These are phyloP conservation scores for Yueomyces sp. DNA, from an alignment of 805 yeast species.

Conservation along the genomic window DNA sequence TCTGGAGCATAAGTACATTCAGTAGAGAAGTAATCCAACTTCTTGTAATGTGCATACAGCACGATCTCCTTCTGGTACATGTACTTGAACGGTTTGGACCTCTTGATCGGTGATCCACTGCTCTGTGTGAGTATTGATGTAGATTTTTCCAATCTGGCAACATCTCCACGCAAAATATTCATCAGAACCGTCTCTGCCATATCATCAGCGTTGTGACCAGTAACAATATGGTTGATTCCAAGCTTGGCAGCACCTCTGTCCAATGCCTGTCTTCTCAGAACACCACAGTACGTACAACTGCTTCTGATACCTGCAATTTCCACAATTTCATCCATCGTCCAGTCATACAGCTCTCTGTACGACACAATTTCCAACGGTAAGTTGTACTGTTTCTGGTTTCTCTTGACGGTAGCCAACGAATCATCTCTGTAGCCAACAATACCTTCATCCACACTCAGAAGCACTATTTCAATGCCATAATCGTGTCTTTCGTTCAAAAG, in stretches of 20 bases:
- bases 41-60: slow-evolving; percentile 89
- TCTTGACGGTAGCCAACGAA: slow-evolving; percentile 88
- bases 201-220: slow-evolving; percentile 99
- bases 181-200: slow-evolving; percentile 96
- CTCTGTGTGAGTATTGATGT: slow-evolving; percentile 76
- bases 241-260: slow-evolving; percentile 90
- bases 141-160: slow-evolving; percentile 80
- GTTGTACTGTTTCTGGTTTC: slow-evolving; percentile 78
- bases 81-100: slow-evolving; percentile 93
- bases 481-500: slow-evolving; percentile 76
- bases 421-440: slow-evolving; percentile 95
- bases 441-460: slow-evolving; percentile 90
- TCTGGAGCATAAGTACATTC: slow-evolving; percentile 98
- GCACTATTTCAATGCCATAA: slow-evolving; percentile 74
- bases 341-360: slow-evolving; percentile 77
- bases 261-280: slow-evolving; percentile 86
- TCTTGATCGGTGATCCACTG: slow-evolving; percentile 75
- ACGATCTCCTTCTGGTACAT: slow-evolving; percentile 96
- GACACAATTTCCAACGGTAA: slow-evolving; percentile 72
- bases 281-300: slow-evolving; percentile 97
- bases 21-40: slow-evolving; percentile 89
- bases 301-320: slow-evolving; percentile 86
- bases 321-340: slow-evolving; percentile 99
- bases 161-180: slow-evolving; percentile 93
- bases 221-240: slow-evolving; percentile 80